phyloP scores from a whole-genome alignment of 257 asterid species.

The Rubia yunnanensis region DNA sequence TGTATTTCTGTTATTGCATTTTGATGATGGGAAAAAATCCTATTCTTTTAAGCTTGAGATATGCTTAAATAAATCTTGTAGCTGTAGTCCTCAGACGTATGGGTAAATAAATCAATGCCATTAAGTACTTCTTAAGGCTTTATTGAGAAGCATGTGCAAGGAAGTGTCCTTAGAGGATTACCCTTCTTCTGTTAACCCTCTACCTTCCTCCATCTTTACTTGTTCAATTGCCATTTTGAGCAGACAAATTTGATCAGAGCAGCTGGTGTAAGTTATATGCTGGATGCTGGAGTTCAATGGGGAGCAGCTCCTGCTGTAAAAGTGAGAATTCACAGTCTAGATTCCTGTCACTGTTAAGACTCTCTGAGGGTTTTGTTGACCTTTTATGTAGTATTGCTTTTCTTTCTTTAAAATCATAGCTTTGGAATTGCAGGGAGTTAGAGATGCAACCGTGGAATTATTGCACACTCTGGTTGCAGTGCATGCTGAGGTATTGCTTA shows the following conservation, averaged over 20 bases:
- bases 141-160: neutral
- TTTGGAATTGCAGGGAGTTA: slow-evolving; percentile 61
- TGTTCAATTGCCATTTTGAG: slow-evolving; percentile 17
- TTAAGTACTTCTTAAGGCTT: neutral
- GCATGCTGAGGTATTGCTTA: slow-evolving; percentile 76
- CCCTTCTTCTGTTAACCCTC: neutral
- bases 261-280: slow-evolving; percentile 83
- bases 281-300: slow-evolving; percentile 94
- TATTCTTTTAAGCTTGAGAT: slow-evolving; percentile 2
- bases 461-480: slow-evolving; percentile 89
- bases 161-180: neutral
- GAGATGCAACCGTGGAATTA: slow-evolving; percentile 94
- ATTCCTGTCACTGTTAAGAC: neutral
- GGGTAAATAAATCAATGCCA: neutral
- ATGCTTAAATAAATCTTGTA: neutral
- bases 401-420: slow-evolving; percentile 4
- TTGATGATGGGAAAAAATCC: neutral
- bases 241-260: slow-evolving; percentile 79
- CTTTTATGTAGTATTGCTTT: neutral
- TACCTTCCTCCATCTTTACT: slow-evolving; percentile 4
- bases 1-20: slow-evolving; percentile 1
- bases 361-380: neutral
- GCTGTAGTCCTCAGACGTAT: neutral
- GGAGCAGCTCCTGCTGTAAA: slow-evolving; percentile 88
- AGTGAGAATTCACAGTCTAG: slow-evolving; percentile 32